These are phyloP conservation scores for Haplosporangium gracile DNA, from an alignment of 192 early-diverging fungal species.

Conservation along the genomic window DNA sequence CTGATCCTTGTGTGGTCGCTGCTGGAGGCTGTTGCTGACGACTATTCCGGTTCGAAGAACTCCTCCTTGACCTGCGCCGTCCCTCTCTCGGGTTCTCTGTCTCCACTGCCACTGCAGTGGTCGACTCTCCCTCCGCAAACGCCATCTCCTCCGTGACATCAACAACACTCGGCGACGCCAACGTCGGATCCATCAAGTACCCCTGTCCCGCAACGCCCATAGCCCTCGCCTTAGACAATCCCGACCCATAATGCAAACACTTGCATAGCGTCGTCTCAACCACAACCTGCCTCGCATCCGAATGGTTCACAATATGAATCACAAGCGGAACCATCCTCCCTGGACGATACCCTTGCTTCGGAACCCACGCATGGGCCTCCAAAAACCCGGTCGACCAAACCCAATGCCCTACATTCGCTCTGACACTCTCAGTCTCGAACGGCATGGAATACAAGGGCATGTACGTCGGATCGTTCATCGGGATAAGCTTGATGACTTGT, in stretches of 20 bases:
- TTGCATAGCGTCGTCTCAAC: slow-evolving; percentile 52
- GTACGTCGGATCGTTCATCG: slow-evolving; percentile 44
- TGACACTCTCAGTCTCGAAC: slow-evolving; percentile 45
- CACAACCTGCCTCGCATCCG: slow-evolving; percentile 41
- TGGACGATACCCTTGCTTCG: slow-evolving; percentile 52
- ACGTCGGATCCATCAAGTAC: slow-evolving; percentile 21
- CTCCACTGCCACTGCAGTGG: neutral
- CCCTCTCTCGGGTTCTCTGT: slow-evolving; percentile 7
- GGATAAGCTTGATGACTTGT: slow-evolving; percentile 48
- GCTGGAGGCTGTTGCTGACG: slow-evolving; percentile 2
- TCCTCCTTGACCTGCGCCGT: slow-evolving; percentile 11
- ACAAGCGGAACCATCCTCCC: slow-evolving; percentile 48
- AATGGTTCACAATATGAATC: slow-evolving; percentile 55
- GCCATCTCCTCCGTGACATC: neutral
- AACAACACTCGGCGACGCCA: neutral
- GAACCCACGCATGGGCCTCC: slow-evolving; percentile 53
- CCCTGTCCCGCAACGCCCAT: slow-evolving; percentile 40
- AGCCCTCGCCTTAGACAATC: slow-evolving; percentile 33
- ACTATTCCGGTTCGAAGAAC: neutral
- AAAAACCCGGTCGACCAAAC: slow-evolving; percentile 55
- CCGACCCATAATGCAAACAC: slow-evolving; percentile 46
- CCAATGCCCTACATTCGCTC: slow-evolving; percentile 53
- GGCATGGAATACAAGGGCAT: slow-evolving; percentile 48
- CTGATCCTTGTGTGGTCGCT: neutral
- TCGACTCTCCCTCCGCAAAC: neutral